Evolutionary conservation across 2,329 filamentous ascomycete species (phyloP), one percentile per base, ranked within the genome.

Genomic region (Exserohilum rostratum): DNA sequence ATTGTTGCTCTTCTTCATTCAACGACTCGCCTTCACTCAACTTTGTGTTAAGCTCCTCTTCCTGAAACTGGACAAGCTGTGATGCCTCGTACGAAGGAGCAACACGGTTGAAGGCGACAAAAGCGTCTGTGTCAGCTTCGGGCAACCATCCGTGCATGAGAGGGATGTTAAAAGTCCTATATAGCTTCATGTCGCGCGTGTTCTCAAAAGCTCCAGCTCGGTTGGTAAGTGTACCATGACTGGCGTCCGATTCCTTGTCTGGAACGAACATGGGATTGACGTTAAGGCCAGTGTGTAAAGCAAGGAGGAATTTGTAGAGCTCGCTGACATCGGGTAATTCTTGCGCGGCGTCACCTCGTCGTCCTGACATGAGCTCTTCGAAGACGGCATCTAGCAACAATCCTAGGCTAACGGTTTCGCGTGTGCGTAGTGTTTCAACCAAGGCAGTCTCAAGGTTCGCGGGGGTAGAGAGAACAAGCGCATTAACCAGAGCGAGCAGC

Each of bases 231-330:
- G 69, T 57, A 13, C 69, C 65, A 61, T 72, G 62, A 33, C 62
- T 69, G 80, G 61, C 58, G 2, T 61, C 64, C 7, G 61, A 60
- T 15, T 79, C 50, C 66, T 75, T 27, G 78, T 6, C 82, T 2
- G 90, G 83, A 6, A 96, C 83, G 60, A 96, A 95, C 17, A 90
- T 86, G 2, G 95, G 95, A 62, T 99, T 99, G 53, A 98, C 93
- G 67, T 98, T 99, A 90, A 99, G 96, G 33, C 95, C 95, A 0
- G 93, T 98, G 65, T 97, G 91, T 2, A 99, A 79, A 39, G 91
- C 90, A 52, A 95, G 85, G 2, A 99, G 80, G 69, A 99, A 99
- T 6, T 84, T 82, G 72, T 96, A 96, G 1, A 99, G 81, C 55
- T 96, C 93, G 31, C 88, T 85, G 9, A 98, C 89, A 71, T 98